These are phyloP conservation scores for Ascomycota sp. DNA, from an alignment of 2,329 filamentous ascomycete genomes.

Conservation along the genomic window DNA sequence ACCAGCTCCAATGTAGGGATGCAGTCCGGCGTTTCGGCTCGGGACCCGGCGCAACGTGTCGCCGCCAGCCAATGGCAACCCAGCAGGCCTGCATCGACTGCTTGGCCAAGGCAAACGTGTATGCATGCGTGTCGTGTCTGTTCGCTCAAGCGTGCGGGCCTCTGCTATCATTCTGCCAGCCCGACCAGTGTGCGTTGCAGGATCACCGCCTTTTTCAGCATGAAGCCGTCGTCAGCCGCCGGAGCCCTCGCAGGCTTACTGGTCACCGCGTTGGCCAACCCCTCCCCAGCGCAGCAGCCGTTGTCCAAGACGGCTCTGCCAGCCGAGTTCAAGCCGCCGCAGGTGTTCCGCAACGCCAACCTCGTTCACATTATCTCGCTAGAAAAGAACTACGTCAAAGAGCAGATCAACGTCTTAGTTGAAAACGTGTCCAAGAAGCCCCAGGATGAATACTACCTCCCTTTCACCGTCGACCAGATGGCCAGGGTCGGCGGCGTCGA, in stretches of 20 bases:
- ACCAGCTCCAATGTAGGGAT: too few relatives aligned
- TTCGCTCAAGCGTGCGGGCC: too few relatives aligned
- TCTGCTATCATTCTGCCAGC: too few relatives aligned
- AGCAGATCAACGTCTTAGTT: constrained; percentile 83
- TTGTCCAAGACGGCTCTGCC: constrained; percentile 39
- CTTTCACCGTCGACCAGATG: constrained; percentile 61
- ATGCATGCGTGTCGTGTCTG: too few relatives aligned
- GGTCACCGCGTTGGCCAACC: constrained; percentile 21
- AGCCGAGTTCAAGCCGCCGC: constrained; percentile 59
- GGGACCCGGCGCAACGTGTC: too few relatives aligned
- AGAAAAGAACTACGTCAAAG: constrained; percentile 80
- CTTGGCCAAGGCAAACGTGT: too few relatives aligned
- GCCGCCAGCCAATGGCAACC: too few relatives aligned
- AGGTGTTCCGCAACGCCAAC: constrained; percentile 87
- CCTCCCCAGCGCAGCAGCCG: constrained; percentile 16
- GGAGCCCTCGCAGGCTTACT: constrained; percentile 39
- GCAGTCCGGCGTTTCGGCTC: too few relatives aligned
- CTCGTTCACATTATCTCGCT: constrained; percentile 76
- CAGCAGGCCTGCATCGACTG: too few relatives aligned
- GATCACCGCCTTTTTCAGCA: constrained; percentile 10
- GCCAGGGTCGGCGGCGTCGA: constrained; percentile 67
- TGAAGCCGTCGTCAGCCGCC: constrained; percentile 26
- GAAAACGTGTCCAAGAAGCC: constrained; percentile 66
- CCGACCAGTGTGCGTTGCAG: too few relatives aligned
- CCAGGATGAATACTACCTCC: constrained; percentile 79